Evolutionary conservation across 1,139 yeast species (phyloP).

Genomic region (Lodderomyces margitis): DNA sequence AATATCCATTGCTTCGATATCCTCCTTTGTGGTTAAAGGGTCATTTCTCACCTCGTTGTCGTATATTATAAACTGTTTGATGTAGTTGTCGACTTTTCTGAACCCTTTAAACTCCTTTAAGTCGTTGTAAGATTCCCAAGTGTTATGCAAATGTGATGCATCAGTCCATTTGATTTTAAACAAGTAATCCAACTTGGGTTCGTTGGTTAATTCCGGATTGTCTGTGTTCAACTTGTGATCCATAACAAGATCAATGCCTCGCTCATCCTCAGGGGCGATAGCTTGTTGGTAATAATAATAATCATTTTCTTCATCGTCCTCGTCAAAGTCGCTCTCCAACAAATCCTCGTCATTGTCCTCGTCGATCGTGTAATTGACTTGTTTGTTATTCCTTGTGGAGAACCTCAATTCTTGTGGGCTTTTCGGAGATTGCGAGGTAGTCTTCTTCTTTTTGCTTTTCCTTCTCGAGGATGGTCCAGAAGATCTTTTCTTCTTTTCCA

Average conservation of each 20-base stretch:
- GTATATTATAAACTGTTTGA: conserved; percentile 67
- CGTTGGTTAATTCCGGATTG: conserved; percentile 40
- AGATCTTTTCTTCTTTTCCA: conserved; percentile 21
- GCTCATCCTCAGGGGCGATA: conserved; percentile 37
- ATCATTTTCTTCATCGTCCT: conserved; percentile 28
- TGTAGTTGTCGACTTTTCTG: conserved; percentile 87
- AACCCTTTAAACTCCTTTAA: conserved; percentile 65
- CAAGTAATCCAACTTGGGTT: conserved; percentile 59
- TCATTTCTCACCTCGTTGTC: conserved; percentile 79
- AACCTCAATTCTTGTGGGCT: conserved; percentile 58
- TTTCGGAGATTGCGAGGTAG: conserved; percentile 14
- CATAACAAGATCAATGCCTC: conserved; percentile 51
- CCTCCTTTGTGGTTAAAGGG: conserved; percentile 82
- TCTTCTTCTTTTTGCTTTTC: conserved; percentile 18
- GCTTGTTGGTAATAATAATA: conserved; percentile 43
- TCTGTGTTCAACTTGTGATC: conserved; percentile 48
- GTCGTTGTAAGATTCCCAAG: conserved; percentile 79
- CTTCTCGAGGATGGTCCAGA: conserved; percentile 7
- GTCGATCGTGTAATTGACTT: conserved; percentile 76
- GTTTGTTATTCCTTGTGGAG: conserved; percentile 69
- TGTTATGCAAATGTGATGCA: conserved; percentile 87
- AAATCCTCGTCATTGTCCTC: conserved; percentile 61
- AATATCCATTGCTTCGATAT: conserved; percentile 87
- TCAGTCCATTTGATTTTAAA: conserved; percentile 85
- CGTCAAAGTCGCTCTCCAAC: conserved; percentile 47